Conservation (phyloP, 2,329 filamentous ascomycete genomes). For the Xylariaceae sp. region DNA sequence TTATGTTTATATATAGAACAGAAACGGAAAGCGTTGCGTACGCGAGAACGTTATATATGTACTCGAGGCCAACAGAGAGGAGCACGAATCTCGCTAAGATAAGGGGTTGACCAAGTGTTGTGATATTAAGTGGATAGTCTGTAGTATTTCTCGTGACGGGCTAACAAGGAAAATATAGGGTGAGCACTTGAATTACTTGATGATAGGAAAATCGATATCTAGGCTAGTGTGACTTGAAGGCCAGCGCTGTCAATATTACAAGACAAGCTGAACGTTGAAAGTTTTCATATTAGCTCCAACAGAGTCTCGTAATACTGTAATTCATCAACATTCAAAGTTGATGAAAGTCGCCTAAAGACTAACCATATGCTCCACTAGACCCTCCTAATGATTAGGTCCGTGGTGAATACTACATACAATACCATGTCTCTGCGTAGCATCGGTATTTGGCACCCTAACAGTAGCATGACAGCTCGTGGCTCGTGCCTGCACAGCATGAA, state of each 20-base stretch:
- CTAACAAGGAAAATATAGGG: no score
- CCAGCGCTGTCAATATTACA: no score
- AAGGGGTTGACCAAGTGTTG: no score
- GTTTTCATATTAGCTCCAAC: not conserved
- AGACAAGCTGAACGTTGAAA: not conserved
- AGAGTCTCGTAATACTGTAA: not conserved
- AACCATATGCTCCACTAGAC: not conserved
- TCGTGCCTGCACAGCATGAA: constrained; percentile 1
- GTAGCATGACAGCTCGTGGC: constrained; percentile 10
- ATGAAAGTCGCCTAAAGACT: not conserved
- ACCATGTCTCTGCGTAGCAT: not conserved
- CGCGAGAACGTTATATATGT: not conserved
- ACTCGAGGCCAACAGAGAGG: not conserved
- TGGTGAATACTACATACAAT: not conserved
- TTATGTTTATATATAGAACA: not conserved
- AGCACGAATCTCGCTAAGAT: not conserved
- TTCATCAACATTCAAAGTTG: not conserved
- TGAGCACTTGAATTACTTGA: no score
- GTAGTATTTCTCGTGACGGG: no score
- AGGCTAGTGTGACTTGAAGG: no score
- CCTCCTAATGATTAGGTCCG: not conserved
- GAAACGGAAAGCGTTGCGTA: not conserved
- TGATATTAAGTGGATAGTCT: no score
- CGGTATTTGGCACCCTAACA: constrained; percentile 5
- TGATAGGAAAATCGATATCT: no score